Percentiles rank a stretch among this genome's conserved stretches.
Conservation (phyloP, 1,284 basidiomycete genomes). For the Rhodotorula sp. region DNA sequence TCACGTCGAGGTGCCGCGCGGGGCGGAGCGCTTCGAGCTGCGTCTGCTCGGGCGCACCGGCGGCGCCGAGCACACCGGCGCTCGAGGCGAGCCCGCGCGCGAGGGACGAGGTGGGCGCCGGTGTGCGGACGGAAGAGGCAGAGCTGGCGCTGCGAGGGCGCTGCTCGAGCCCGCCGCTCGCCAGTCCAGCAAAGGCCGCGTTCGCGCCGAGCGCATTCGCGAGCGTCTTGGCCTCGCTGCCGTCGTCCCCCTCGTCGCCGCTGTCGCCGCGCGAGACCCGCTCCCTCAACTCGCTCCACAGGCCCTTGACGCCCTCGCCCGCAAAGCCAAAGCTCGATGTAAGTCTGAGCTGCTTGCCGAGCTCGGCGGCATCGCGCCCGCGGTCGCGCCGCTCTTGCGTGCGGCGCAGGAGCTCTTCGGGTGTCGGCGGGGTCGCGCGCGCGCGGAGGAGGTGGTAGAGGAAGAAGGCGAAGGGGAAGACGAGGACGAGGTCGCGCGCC, state of each 20-base stretch:
- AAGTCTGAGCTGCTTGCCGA: conserved; percentile 27
- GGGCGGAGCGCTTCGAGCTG: too few relatives aligned
- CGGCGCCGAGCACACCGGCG: background rate
- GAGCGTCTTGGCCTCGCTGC: conserved; percentile 1
- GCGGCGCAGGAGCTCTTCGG: conserved; percentile 13
- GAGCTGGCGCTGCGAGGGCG: background rate
- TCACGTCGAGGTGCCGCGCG: background rate
- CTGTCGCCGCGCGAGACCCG: background rate
- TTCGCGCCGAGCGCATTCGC: conserved; percentile 1
- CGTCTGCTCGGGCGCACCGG: background rate
- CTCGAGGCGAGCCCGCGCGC: background rate
- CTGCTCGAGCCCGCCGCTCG: background rate
- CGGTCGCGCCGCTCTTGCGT: conserved; percentile 1
- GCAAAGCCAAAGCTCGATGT: conserved; percentile 7
- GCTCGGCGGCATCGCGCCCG: conserved; percentile 17
- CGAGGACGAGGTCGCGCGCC: conserved; percentile 20
- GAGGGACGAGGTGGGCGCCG: background rate
- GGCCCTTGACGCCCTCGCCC: conserved; percentile 11
- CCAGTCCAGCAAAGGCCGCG: conserved; percentile 8
- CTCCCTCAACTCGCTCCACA: conserved; percentile 19
- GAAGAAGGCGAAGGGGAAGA: conserved; percentile 17
- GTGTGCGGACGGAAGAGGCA: background rate
- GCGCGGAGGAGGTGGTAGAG: conserved; percentile 11
- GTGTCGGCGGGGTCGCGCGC: conserved; percentile 24
- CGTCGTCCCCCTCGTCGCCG: background rate